Evolutionary conservation across 2,329 filamentous ascomycete genomes (phyloP), one percentile per base, ranked within the genome.

Genomic region (Emericellopsis cladophorae): DNA sequence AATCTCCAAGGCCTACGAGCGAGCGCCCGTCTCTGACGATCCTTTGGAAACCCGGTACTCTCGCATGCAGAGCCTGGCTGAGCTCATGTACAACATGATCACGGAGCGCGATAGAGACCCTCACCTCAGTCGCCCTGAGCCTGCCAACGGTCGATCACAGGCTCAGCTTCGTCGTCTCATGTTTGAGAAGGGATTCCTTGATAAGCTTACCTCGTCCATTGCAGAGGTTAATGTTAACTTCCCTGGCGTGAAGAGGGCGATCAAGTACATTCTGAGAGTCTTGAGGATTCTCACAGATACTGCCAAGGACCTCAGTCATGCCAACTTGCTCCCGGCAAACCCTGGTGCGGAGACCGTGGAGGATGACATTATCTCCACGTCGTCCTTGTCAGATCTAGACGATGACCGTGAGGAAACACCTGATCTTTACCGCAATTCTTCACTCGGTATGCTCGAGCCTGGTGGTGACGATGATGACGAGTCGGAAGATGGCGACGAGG

Each of bases 171-270:
- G 86, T 29, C 86, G 88, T 49, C 79, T 95, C 45, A 98, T 98
- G 92, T 96, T 94, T 52, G 92, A 98, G 63, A 98, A 96, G 65
- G 88, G 93, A 42, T 95, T 92, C 57, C 81, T 96, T 45, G 76
- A 84, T 21, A 84, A 90, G 37, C 65, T 98, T 44, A 96, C 92
- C 2, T 77, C 81, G 11, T 94, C 93, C 1, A 89, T 98, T 51
- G 87, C 92, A 15, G 93, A 98, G 52, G 83, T 98, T 44, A 92
- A 95, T 56, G 75, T 98, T 45, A 94, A 93, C 50, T 95, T 93
- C 60, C 89, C 90, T 0, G 83, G 85, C 22, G 85, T 93, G 14
- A 95, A 94, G 66, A 79, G 89, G 37, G 89, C 89, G 12, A 87
- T 98, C 53, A 98, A 96, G 64, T 93, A 95, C 59, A 95, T 98